Base-by-base conservation (phyloP, 2,329 filamentous ascomycete species). In the Lachnellula hyalina region DNA sequence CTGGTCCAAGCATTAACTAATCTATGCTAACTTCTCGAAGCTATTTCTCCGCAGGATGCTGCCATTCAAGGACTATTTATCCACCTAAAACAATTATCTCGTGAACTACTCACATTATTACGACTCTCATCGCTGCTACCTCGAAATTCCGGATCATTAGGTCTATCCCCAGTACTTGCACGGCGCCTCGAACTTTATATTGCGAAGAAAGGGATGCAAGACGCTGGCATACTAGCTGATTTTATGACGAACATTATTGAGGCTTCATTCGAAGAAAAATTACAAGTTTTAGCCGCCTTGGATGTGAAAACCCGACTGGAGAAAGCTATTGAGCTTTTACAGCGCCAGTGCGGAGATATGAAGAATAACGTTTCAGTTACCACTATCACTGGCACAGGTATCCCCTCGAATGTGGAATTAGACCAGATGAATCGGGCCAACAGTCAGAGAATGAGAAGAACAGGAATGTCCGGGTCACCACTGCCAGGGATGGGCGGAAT, bases 241-340 rank as follows among this genome's bases (percentile, higher is more conserved):
- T 97, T 97, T 70, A 96, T 99, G 90, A 87, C 90, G 40, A 96
- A 96, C 68, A 82, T 97, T 23, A 83, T 96, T 2, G 90, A 96
- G 60, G 86, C 88, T 49, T 87, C 84, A 9, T 88, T 95, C 60
- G 90, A 96, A 70, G 94, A 99, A 68, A 96, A 96, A 71, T 78
- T 99, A 52, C 84, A 89, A 53, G 83, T 99, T 15, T 77, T 99
- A 36, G 83, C 90, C n/a, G 85, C 91, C 0, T 73, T 95, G 5
- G 85, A 92, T 64, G 77, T 94, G 47, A 88, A 89, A 63, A 83
- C 87, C 47, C 81, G 94, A 38, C 78, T 97, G 52, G 83, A 87
- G 59, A 87, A 86, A 64, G 90, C 96, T 15, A 86, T 95, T 54
- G 89, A 92, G 66, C 79, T 97, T 35, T 74, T 99, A 40, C 86